Evolutionary conservation across 495 filamentous ascomycete species (phyloP), one percentile per base, ranked within the genome.

Genomic region (Aspergillus biplanus): DNA sequence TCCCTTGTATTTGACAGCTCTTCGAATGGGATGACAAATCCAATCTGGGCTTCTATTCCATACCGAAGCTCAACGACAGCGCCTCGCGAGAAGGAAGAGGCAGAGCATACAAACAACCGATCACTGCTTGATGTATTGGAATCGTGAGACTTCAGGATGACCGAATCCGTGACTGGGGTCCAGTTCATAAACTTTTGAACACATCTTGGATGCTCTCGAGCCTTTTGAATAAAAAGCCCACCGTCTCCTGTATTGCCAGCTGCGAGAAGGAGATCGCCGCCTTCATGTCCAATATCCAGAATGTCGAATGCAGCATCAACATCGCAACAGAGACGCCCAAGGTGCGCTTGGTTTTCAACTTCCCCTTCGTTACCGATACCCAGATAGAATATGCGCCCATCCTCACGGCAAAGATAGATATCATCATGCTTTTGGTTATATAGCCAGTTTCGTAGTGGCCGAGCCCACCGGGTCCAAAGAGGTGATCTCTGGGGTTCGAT

Each of bases 201-300:
- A 73, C 75, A 81, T 66, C 80, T 75, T 21, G 80, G 80, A 42
- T 79, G 72, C 46, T 81, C 72, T 55, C 83, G 70, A 44, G 76
- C 76, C 72, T 86, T 77, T 73, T 91, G 88, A 65, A 86, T 77
- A 80, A 90, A 96, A 11, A 93, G 81, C 0, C 88, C 88, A 7
- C 94, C 95, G 65, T 88, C 82, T n/a, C 92, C 90, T 52, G 87
- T 87, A 57, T 89, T 87, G n/a, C 95, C 92, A 15, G 88, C 90
- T 6, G 90, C 85, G 18, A 97, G 77, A 47, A 97, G 82, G 44
- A 96, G 78, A 70, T 97, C 94, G 27, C 86, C 86, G 56, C 82
- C 84, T 7, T 80, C 65, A 69, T 83, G 42, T 76, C 80, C 61
- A 78, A 83, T 75, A 54, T 81, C 74, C 49, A 82, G 65, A 11